These are phyloP conservation scores for Adansonia grandidieri DNA, from an alignment of 441 rosid genomes.

Conservation along the genomic window DNA sequence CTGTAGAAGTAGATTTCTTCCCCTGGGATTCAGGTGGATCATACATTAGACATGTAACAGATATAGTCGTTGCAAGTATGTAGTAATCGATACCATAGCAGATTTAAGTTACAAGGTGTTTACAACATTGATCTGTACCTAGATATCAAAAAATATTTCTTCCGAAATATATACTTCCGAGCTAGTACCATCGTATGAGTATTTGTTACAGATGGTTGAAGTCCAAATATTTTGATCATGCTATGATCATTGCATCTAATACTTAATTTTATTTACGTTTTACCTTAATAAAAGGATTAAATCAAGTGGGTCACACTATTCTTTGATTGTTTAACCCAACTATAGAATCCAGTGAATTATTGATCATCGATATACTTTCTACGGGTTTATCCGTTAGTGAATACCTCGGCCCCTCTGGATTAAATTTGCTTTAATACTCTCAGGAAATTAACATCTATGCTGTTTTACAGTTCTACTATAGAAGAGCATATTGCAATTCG, in stretches of 20 bases:
- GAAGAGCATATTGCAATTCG: too few species aligned
- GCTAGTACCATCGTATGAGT: too few species aligned
- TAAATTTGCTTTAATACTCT: too few species aligned
- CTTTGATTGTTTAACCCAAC: not conserved
- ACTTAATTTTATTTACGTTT: not conserved
- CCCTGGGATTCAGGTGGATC: not conserved
- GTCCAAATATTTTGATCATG: not conserved
- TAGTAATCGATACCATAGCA: not conserved
- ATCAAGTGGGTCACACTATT: too few species aligned
- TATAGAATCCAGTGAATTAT: not conserved
- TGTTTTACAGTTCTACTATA: too few species aligned
- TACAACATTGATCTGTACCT: not conserved
- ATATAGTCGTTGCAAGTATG: not conserved
- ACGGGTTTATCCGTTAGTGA: too few species aligned
- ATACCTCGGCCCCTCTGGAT: too few species aligned
- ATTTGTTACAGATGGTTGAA: not conserved
- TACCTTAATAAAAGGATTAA: not conserved
- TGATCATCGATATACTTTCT: too few species aligned
- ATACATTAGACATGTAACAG: not conserved
- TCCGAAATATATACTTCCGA: too few species aligned
- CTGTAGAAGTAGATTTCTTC: slow-evolving; percentile 29
- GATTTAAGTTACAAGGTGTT: not conserved
- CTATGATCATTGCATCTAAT: not conserved
- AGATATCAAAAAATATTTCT: not conserved
- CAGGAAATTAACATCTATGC: too few species aligned